Evolutionary conservation across 2,329 filamentous ascomycete species (phyloP), one percentile per base, ranked within the genome.

Genomic region (Colletotrichum orchidophilum): DNA sequence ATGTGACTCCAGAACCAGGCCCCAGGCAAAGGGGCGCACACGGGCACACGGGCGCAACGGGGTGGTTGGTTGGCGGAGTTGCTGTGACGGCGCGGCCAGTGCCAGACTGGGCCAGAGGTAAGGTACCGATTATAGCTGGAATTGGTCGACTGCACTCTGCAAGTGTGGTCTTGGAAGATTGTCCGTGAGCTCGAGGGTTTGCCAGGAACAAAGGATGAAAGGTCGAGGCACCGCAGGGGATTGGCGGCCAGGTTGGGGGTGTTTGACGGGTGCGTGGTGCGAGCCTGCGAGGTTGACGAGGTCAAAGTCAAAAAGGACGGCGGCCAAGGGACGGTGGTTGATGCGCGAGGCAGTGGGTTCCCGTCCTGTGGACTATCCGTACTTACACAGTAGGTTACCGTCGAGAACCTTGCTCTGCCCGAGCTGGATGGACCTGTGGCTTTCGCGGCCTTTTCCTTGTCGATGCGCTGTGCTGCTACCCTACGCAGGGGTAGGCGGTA

Each of bases 101-200:
- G 68, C 57, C 63, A 31, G 58, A 21, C 68, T 53, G 64, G 68
- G 64, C 42, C 24, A 59, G 68, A 71, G 52, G 68, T 53, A 71
- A 71, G 68, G 68, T 71, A 71, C 68, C 64, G 68, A 71, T 63
- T 58, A 29, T 50, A 35, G 68, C 63, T 21, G 61, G 66, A 18
- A 26, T 53, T 62, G 61, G 46, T 46, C 53, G 53, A 50, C 42
- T n/a, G 33, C 24, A 21, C 39, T 27, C 35, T 53, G 31, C 35
- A 29, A 24, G 33, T 24, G 61, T 26, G 63, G 58, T 29, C 24
- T n/a, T 63, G 50, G 50, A 35, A 46, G 35, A 27, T 31, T 63
- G 60, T 50, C 67, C 35, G 67, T 61, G 63, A 35, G 57, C 58
- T 68, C 29, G 53, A 68, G 39, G n/a, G 31, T 55, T 39, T 29